phyloP scores from a whole-genome alignment of 768 basidiomycete genomes.

The Glaciozyma martinii region DNA sequence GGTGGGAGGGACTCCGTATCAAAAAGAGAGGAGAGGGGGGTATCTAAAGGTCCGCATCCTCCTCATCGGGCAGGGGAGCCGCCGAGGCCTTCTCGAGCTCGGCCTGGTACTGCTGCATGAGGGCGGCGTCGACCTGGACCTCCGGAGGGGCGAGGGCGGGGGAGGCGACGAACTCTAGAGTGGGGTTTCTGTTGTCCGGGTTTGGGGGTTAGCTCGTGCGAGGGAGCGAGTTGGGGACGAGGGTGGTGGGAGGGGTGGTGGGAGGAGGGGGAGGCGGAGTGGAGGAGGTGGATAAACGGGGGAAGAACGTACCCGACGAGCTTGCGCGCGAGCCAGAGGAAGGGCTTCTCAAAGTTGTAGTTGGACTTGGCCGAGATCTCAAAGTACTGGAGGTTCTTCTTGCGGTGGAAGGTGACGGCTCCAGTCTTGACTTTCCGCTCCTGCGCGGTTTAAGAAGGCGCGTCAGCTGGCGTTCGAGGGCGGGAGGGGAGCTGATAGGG shows the following conservation, averaged over 20 bases:
- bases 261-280: background rate
- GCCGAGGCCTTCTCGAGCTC: slow-evolving; percentile 79
- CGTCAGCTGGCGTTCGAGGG: background rate
- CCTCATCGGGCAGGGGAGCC: slow-evolving; percentile 95
- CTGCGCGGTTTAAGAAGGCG: slow-evolving; percentile 43
- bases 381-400: slow-evolving; percentile 99
- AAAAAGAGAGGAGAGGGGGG: background rate
- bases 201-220: slow-evolving; percentile 44
- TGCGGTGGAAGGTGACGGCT: slow-evolving; percentile 97
- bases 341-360: slow-evolving; percentile 99
- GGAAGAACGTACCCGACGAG: slow-evolving; percentile 15
- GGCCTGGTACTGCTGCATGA: slow-evolving; percentile 69
- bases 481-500: background rate
- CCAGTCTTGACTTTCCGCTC: slow-evolving; percentile 99
- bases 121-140: slow-evolving; percentile 63
- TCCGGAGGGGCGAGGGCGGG: slow-evolving; percentile 83
- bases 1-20: too few species aligned
- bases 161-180: slow-evolving; percentile 91
- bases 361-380: slow-evolving; percentile 99
- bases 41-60: slow-evolving; percentile 57
- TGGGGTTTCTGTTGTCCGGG: slow-evolving; percentile 46
- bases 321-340: slow-evolving; percentile 61
- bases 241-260: background rate
- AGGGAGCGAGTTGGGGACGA: background rate
- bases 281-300: slow-evolving; percentile 36